Evolutionary conservation across 164 flowering plant genomes (phyloP).

Genomic region (Nelumbo lutea): DNA sequence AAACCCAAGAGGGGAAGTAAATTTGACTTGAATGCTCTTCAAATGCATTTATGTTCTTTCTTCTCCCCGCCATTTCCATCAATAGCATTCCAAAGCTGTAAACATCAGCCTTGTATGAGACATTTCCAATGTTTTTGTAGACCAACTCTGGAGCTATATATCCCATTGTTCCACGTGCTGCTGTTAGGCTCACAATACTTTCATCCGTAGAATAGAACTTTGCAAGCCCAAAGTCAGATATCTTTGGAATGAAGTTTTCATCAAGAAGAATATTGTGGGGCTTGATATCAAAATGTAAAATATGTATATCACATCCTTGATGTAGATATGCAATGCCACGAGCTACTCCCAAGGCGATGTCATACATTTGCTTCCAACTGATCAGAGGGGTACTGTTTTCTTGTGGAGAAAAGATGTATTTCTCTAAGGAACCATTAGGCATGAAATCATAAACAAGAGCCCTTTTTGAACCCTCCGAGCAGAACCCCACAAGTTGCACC

Average conservation of each 20-base stretch:
- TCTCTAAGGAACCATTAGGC: no score
- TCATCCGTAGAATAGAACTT: not conserved
- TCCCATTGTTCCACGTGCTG: not conserved
- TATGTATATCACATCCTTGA: not conserved
- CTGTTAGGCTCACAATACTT: not conserved
- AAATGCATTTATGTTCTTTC: not conserved
- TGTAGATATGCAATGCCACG: not conserved
- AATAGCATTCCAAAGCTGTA: not conserved
- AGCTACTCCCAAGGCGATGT: not conserved
- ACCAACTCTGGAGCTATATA: not conserved
- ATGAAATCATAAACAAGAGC: no score
- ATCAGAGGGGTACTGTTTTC: no score
- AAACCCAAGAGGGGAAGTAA: not conserved
- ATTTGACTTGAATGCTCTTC: not conserved
- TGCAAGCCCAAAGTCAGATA: not conserved
- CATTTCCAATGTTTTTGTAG: not conserved
- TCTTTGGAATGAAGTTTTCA: not conserved
- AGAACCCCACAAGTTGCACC: no score
- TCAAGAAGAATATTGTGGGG: not conserved
- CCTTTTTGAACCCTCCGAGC: no score
- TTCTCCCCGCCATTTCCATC: not conserved
- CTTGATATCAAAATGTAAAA: not conserved
- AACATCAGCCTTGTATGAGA: not conserved
- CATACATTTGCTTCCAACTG: not conserved
- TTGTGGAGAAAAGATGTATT: no score